phyloP scores from a whole-genome alignment of 73 alveolate genomes.

The Paramecium caudatum region DNA sequence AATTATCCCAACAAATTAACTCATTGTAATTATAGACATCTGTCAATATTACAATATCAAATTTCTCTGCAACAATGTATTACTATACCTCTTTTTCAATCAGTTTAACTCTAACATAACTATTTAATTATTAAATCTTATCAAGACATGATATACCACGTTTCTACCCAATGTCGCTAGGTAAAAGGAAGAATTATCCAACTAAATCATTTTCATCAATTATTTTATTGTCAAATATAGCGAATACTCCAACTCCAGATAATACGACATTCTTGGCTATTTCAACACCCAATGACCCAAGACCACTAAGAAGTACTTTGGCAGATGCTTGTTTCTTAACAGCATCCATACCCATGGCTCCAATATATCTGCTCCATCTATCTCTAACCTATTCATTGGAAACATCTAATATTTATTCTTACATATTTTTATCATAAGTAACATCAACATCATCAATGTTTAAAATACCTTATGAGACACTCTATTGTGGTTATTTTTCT shows the following conservation, averaged over 20 bases:
- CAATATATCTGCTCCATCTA: constrained; percentile 97
- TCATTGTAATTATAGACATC: constrained; percentile 81
- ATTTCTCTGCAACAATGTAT: constrained; percentile 67
- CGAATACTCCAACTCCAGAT: constrained; percentile 92
- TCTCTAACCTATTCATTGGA: constrained; percentile 94
- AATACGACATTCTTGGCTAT: constrained; percentile 95
- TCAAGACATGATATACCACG: constrained; percentile 86
- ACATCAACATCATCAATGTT: constrained; percentile 90
- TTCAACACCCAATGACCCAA: constrained; percentile 95
- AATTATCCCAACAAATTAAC: constrained; percentile 79
- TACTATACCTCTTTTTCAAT: constrained; percentile 79
- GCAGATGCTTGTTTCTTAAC: constrained; percentile 93
- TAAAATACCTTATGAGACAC: constrained; percentile 76
- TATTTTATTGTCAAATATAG: constrained; percentile 87
- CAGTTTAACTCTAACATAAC: constrained; percentile 87
- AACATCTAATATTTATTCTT: constrained; percentile 83
- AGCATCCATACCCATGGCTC: constrained; percentile 99
- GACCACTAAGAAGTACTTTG: constrained; percentile 89
- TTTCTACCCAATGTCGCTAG: constrained; percentile 88
- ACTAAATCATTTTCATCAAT: constrained; percentile 11
- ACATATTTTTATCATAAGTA: constrained; percentile 82
- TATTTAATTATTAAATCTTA: constrained; percentile 89
- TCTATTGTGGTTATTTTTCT: constrained; percentile 79
- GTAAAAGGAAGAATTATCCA: constrained; percentile 90
- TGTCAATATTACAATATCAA: constrained; percentile 86